Evolutionary conservation across 2,329 filamentous ascomycete species (phyloP), one percentile per base, ranked within the genome.

Genomic region (Zalaria sp.): DNA sequence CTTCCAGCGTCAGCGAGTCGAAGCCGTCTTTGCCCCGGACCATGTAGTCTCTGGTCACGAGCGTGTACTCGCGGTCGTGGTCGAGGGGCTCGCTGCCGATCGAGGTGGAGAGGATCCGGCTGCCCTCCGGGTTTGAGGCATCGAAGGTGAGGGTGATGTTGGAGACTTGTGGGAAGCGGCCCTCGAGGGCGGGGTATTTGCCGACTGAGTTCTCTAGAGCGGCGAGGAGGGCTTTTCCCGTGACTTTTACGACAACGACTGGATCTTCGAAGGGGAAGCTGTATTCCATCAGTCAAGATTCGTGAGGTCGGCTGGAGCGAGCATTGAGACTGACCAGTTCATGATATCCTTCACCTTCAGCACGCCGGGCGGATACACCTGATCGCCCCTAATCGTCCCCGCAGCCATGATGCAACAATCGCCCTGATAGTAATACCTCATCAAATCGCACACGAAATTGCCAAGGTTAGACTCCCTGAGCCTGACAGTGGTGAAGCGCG

Each of bases 381-480:
- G 84, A 54, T 94, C 87, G 1, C 86, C 87, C 9, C 87, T 75
- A 41, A 93, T 85, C 0, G 87, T 93, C 0, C 87, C 87, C 0
- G 82, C 73, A 0, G 83, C 85, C 79, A 93, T 91, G 47, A 93
- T 69, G 27, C 78, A 75, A 55, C 85, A 93, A 51, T 94, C 88
- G 0, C 83, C 79, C 4, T 70, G 64, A 57, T 94, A 86, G 56
- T 93, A 81, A 46, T 77, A 77, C 5, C 85, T 75, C 85, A 94
- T 93, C 25, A 95, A 72, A 56, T 95, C 87, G 60, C 83, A 91
- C 3, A 93, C 81, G 58, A 93, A 93, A 60, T 94, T 94, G 1
- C 83, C 86, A 9, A 93, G 65, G 54, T 94, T 95, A 42, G 81
- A 86, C 60, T 94, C 87, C 37, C 66, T 69, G 18, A 75, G 66